These are phyloP conservation scores for Mrakia hoshinonis DNA, from an alignment of 768 basidiomycete genomes.

Conservation along the genomic window DNA sequence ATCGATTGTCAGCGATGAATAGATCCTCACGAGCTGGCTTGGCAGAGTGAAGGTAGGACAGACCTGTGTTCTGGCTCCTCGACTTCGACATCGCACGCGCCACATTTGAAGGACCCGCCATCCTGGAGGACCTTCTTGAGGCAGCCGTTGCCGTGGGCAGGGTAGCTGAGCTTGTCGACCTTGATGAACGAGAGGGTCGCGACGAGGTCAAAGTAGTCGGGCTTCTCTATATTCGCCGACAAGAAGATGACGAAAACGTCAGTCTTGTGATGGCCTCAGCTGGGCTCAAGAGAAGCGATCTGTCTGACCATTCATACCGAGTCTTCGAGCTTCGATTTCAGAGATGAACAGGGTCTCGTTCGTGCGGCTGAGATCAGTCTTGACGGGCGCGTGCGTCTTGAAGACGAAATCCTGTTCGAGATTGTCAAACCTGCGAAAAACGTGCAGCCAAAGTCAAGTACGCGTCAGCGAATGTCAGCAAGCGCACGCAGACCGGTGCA, in stretches of 20 bases:
- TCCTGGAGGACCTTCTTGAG: conserved; percentile 68
- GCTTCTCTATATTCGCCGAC: too few species aligned
- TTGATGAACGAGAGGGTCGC: conserved; percentile 89
- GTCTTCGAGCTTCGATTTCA: conserved; percentile 66
- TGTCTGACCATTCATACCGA: conserved; percentile 63
- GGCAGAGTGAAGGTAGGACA: conserved; percentile 33
- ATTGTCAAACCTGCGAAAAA: conserved; percentile 54
- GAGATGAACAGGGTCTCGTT: too few species aligned
- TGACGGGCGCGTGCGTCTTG: conserved; percentile 46
- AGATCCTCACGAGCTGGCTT: not conserved
- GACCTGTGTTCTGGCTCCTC: conserved; percentile 71
- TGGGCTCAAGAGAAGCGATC: too few species aligned
- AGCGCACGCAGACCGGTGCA: not conserved
- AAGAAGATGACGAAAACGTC: too few species aligned
- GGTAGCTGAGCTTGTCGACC: conserved; percentile 63
- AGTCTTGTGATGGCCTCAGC: too few species aligned
- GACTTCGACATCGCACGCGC: conserved; percentile 74
- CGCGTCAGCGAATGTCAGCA: not conserved
- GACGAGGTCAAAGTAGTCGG: conserved; percentile 67
- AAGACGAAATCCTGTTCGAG: conserved; percentile 55
- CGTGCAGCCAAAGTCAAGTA: too few species aligned
- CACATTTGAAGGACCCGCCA: conserved; percentile 69
- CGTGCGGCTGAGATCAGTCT: not conserved
- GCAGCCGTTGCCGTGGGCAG: conserved; percentile 76
- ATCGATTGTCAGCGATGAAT: not conserved